A percentile compares a stretch with the other conserved stretches of the same genome.
phyloP scores from a whole-genome alignment of 2,329 filamentous ascomycete genomes.

The Trichoderma cornu-damae region DNA sequence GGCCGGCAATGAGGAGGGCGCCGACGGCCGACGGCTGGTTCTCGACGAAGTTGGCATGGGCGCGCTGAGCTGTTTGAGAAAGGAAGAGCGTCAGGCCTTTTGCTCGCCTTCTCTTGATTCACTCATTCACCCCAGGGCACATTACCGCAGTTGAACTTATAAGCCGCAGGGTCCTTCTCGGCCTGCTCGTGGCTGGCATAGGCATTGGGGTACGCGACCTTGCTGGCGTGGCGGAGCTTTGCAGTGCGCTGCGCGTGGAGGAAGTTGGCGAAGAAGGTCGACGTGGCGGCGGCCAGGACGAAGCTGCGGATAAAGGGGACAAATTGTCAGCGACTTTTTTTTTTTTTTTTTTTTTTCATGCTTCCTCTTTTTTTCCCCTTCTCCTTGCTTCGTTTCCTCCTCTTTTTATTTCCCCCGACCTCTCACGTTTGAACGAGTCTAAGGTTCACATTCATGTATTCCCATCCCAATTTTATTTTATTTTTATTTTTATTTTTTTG shows the following conservation, averaged over 20 bases:
- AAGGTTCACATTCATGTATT: too few species aligned
- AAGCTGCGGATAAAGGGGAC: constrained; percentile 42
- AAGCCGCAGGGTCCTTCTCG: constrained; percentile 49
- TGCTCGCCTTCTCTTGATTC: neutral
- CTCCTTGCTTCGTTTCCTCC: neutral
- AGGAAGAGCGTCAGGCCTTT: neutral
- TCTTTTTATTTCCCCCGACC: too few species aligned
- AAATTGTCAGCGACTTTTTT: neutral
- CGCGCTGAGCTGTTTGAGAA: constrained; percentile 47
- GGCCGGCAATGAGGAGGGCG: constrained; percentile 51
- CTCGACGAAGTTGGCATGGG: constrained; percentile 61
- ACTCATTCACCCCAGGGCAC: constrained; percentile 18
- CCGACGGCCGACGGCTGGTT: constrained; percentile 51
- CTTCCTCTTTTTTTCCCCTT: neutral
- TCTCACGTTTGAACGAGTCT: too few species aligned
- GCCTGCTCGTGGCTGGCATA: constrained; percentile 53
- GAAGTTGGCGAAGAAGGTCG: constrained; percentile 54
- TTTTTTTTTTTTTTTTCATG: neutral
- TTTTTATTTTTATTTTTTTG: neutral
- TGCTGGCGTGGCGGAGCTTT: constrained; percentile 47
- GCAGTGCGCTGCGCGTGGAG: constrained; percentile 47
- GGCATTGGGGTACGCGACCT: constrained; percentile 51
- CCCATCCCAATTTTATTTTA: too few species aligned
- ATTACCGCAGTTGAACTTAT: constrained; percentile 59
- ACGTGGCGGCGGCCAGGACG: constrained; percentile 53